phyloP scores from a whole-genome alignment of 257 asterid species.

The Phtheirospermum japonicum region DNA sequence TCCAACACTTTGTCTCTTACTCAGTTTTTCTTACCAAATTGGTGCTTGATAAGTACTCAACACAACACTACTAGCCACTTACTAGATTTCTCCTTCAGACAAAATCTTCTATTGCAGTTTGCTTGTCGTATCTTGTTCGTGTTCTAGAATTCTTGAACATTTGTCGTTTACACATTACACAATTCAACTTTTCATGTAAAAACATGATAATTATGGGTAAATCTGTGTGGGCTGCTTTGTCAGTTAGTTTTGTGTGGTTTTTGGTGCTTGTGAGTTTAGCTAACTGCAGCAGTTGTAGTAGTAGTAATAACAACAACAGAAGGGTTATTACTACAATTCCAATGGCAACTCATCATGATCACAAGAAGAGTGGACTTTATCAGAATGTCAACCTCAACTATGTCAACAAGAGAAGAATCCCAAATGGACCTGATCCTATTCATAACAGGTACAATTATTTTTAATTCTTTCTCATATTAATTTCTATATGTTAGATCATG shows the following conservation, averaged over 20 bases:
- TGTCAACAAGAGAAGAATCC: slow-evolving; percentile 71
- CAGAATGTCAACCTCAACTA: slow-evolving; percentile 19
- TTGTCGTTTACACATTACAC: too few species aligned
- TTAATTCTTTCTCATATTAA: neutral
- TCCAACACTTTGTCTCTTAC: too few species aligned
- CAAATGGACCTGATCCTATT: slow-evolving; percentile 72
- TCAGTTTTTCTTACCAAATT: too few species aligned
- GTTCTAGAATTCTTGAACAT: too few species aligned
- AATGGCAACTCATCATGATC: neutral
- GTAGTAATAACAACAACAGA: too few species aligned
- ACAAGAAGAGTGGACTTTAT: too few species aligned
- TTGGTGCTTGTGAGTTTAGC: slow-evolving; percentile 38
- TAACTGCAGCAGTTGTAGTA: slow-evolving; percentile 25
- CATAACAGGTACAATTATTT: slow-evolving; percentile 55
- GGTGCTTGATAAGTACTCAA: too few species aligned
- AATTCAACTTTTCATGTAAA: too few species aligned
- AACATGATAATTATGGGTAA: neutral
- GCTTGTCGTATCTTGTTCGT: too few species aligned
- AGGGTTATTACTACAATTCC: neutral
- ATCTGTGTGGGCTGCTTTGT: slow-evolving; percentile 35
- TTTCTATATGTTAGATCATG: neutral
- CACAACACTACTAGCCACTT: too few species aligned
- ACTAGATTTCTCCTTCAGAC: too few species aligned
- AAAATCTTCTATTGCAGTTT: too few species aligned
- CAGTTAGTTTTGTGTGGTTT: slow-evolving; percentile 41